These are phyloP conservation scores for Exophiala sp. DNA, from an alignment of 2,329 filamentous ascomycete species.

Conservation along the genomic window DNA sequence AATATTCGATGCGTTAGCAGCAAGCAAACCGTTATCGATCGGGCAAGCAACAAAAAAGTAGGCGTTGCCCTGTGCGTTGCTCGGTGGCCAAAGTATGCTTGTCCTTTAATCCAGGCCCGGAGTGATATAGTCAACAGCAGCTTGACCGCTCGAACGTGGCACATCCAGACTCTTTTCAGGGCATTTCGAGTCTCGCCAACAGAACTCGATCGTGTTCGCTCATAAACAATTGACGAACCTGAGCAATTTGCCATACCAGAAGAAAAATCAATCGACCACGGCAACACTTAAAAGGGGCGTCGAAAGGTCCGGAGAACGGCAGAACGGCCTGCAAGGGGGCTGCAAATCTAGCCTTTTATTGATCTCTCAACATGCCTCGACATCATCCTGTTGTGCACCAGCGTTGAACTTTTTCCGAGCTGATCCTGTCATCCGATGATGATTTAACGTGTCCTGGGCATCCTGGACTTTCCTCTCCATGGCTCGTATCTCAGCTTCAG, in stretches of 20 bases:
- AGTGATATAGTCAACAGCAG: too few relatives aligned
- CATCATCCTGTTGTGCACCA: constrained; percentile 58
- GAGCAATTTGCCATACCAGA: too few relatives aligned
- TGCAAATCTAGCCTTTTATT: constrained; percentile 1
- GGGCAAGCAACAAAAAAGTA: not conserved
- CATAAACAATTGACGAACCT: too few relatives aligned
- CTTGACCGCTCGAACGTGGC: not conserved
- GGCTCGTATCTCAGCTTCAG: constrained; percentile 92
- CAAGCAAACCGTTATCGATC: not conserved
- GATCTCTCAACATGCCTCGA: constrained; percentile 40
- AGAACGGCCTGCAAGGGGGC: constrained; percentile 19
- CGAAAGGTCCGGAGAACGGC: not conserved
- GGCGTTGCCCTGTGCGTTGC: not conserved
- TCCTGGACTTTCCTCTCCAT: constrained; percentile 94
- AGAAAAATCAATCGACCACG: too few relatives aligned
- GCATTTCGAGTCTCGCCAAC: too few relatives aligned
- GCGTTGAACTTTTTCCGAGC: constrained; percentile 86
- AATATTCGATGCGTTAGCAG: not conserved
- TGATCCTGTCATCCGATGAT: constrained; percentile 76
- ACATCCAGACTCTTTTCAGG: too few relatives aligned
- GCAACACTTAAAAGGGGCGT: not conserved
- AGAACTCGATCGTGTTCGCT: too few relatives aligned
- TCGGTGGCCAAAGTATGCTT: not conserved
- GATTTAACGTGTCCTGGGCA: constrained; percentile 84
- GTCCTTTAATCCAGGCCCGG: not conserved